These are phyloP conservation scores for Aphanoascus verrucosus DNA, from an alignment of 2,329 filamentous ascomycete species.

Conservation along the genomic window DNA sequence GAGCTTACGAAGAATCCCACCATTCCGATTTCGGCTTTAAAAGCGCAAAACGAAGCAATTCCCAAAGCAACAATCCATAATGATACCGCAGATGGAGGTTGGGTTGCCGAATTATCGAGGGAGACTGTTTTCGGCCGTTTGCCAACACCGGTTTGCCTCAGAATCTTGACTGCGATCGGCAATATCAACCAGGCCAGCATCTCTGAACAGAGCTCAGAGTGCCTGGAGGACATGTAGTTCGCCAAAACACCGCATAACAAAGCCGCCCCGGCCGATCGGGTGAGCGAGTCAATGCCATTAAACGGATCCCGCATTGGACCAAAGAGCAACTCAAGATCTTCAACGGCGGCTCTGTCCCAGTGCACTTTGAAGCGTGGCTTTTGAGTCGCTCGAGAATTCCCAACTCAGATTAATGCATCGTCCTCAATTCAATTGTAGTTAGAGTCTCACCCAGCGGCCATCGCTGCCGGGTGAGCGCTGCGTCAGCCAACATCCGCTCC, in stretches of 20 bases:
- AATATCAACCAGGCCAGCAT: constrained; percentile 8
- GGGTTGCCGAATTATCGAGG: not conserved
- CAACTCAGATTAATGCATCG: too few relatives aligned
- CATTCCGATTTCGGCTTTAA: constrained; percentile 8
- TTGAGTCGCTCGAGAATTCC: too few relatives aligned
- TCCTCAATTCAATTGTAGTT: too few relatives aligned
- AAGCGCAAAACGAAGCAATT: constrained; percentile 3
- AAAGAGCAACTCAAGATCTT: not conserved
- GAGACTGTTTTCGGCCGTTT: not conserved
- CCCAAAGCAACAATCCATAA: constrained; percentile 7
- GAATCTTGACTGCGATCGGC: not conserved
- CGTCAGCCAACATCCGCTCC: too few relatives aligned
- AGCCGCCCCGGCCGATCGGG: constrained; percentile 5
- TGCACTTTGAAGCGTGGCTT: too few relatives aligned
- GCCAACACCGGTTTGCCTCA: not conserved
- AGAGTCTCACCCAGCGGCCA: too few relatives aligned
- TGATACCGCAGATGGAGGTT: not conserved
- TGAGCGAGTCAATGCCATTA: not conserved
- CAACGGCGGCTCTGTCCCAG: too few relatives aligned
- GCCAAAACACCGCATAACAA: not conserved
- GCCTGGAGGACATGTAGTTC: not conserved
- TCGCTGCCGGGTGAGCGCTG: too few relatives aligned
- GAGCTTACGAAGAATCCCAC: constrained; percentile 10
- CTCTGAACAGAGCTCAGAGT: constrained; percentile 9
- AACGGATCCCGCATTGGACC: not conserved